Evolutionary conservation across 257 asterid genomes (phyloP).

Genomic region (Solanum neorickii): DNA sequence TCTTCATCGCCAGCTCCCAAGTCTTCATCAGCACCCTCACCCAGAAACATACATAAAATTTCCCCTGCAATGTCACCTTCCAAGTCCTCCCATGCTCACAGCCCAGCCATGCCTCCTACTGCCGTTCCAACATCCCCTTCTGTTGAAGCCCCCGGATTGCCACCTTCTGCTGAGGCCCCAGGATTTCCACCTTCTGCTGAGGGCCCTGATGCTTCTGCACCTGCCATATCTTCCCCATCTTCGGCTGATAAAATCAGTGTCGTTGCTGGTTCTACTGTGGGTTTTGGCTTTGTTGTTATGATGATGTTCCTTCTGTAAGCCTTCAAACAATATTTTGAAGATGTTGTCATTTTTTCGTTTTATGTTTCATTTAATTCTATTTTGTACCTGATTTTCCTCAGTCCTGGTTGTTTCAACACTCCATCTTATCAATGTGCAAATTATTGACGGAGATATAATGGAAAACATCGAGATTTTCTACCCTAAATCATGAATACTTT

Average conservation of each 20-base stretch:
- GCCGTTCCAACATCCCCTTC: constrained; percentile 15
- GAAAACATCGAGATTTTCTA: background rate
- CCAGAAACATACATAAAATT: constrained; percentile 7
- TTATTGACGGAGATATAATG: background rate
- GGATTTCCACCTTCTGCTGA: background rate
- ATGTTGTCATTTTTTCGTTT: background rate
- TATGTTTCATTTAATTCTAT: background rate
- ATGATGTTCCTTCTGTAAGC: constrained; percentile 17
- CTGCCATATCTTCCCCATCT: constrained; percentile 25
- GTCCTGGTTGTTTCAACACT: background rate
- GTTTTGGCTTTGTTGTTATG: constrained; percentile 12
- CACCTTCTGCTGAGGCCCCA: background rate
- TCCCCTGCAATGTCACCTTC: constrained; percentile 18
- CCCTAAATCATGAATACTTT: background rate
- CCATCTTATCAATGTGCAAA: background rate
- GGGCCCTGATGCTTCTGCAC: background rate
- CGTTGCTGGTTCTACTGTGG: constrained; percentile 3
- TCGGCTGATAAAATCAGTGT: constrained; percentile 26
- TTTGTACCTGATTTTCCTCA: background rate
- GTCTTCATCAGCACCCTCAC: constrained; percentile 12
- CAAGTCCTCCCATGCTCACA: background rate
- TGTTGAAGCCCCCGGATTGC: background rate
- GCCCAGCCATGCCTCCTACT: constrained; percentile 5
- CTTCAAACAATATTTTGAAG: background rate
- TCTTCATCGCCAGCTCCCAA: constrained; percentile 3